A percentile compares a stretch with the other conserved stretches of the same genome.
phyloP scores from a whole-genome alignment of 495 filamentous ascomycete species.

The Xylaria scruposa region DNA sequence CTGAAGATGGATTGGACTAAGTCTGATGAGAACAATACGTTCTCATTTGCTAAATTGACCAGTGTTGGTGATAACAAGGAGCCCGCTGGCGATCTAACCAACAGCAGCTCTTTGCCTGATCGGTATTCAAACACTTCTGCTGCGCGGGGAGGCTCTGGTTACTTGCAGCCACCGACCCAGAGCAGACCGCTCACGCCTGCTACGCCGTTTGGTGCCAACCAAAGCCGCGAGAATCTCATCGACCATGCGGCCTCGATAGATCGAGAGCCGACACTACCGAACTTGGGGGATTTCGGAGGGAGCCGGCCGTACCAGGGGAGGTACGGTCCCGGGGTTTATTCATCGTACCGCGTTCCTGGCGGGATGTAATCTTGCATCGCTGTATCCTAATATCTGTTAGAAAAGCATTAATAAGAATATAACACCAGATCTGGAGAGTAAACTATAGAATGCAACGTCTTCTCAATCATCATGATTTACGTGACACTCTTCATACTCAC shows the following conservation, averaged over 20 bases:
- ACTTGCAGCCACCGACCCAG: conserved; percentile 21
- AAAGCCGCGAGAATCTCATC: conserved; percentile 43
- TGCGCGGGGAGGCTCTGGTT: conserved; percentile 23
- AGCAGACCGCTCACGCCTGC: conserved; percentile 44
- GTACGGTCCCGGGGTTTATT: conserved; percentile 24
- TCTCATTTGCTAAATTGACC: conserved; percentile 42
- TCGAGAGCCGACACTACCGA: conserved; percentile 44
- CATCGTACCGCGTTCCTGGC: conserved; percentile 32
- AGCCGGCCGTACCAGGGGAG: conserved; percentile 12
- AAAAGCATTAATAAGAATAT: conserved; percentile 1
- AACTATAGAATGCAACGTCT: background rate
- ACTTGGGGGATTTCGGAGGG: conserved; percentile 32
- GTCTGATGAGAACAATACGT: conserved; percentile 36
- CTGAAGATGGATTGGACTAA: conserved; percentile 62
- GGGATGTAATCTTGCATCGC: conserved; percentile 13
- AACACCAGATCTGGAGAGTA: background rate
- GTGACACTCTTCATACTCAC: background rate
- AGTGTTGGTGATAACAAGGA: conserved; percentile 34
- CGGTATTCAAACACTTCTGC: conserved; percentile 32
- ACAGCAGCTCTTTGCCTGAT: conserved; percentile 34
- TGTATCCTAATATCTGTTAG: background rate
- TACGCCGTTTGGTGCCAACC: conserved; percentile 21
- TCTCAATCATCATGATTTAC: background rate
- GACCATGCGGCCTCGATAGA: conserved; percentile 32
- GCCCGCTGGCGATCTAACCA: background rate